Conservation (phyloP, 495 filamentous ascomycete species). For the Neurospora sp. region DNA sequence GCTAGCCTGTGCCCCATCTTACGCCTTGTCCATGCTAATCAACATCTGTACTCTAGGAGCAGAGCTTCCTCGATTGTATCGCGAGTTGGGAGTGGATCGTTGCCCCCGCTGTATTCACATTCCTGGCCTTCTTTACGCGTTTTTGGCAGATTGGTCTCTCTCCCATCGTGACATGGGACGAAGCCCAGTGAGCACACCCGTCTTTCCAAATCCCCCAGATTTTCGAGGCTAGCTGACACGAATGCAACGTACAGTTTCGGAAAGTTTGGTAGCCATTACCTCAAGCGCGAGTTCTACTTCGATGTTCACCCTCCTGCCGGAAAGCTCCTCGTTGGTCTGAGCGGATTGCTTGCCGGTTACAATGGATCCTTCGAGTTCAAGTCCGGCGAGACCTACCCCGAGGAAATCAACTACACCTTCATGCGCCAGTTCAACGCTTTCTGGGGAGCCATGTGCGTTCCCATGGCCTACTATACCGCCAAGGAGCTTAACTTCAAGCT, state of each 20-base stretch:
- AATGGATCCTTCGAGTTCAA: conserved; percentile 99
- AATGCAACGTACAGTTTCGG: conserved; percentile 58
- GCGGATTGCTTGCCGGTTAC: conserved; percentile 90
- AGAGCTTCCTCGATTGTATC: conserved; percentile 51
- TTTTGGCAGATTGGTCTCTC: conserved; percentile 93
- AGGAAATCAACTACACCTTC: conserved; percentile 92
- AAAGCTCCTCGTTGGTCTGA: conserved; percentile 96
- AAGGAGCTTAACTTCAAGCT: conserved; percentile 77
- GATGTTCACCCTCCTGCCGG: conserved; percentile 89
- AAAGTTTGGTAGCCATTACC: conserved; percentile 97
- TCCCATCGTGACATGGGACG: conserved; percentile 96
- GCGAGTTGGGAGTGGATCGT: conserved; percentile 78
- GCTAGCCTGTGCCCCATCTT: neutral
- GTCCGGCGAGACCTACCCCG: conserved; percentile 88
- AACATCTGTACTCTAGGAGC: conserved; percentile 21
- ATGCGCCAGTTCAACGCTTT: conserved; percentile 97
- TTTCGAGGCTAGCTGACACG: conserved; percentile 16
- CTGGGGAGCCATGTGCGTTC: conserved; percentile 87
- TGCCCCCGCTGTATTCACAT: conserved; percentile 80
- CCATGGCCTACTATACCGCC: conserved; percentile 90
- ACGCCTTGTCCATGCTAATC: conserved; percentile 3
- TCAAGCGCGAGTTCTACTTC: conserved; percentile 99
- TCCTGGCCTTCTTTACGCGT: conserved; percentile 84
- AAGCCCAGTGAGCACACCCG: conserved; percentile 69
- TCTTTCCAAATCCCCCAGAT: conserved; percentile 3